Evolutionary conservation across 2,329 filamentous ascomycete genomes (phyloP).

Genomic region (Claviceps quebecensis): DNA sequence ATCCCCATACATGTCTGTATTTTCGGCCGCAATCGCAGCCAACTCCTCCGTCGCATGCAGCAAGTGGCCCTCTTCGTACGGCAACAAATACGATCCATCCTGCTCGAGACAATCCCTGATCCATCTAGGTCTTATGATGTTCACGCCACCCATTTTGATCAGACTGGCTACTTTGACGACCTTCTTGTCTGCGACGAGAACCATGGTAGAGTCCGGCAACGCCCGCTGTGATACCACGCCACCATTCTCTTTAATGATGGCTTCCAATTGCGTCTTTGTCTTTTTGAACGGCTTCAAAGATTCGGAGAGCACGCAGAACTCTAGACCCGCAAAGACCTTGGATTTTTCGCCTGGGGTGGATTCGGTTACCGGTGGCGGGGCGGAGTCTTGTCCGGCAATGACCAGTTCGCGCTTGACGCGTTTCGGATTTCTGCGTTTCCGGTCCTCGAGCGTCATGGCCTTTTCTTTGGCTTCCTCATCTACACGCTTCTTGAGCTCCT

Average conservation of each 20-base stretch:
- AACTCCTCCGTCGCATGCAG: conserved; percentile 51
- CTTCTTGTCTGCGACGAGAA: conserved; percentile 68
- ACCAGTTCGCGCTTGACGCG: conserved; percentile 54
- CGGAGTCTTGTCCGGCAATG: conserved; percentile 54
- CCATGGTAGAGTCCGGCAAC: conserved; percentile 43
- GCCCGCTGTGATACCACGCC: conserved; percentile 67
- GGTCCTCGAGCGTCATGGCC: conserved; percentile 63
- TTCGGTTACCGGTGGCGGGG: conserved; percentile 10
- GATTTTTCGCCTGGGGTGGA: conserved; percentile 28
- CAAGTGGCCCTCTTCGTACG: conserved; percentile 50
- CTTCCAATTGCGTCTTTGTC: conserved; percentile 65
- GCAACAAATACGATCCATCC: conserved; percentile 45
- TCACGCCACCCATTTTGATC: conserved; percentile 54
- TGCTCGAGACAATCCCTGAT: conserved; percentile 64
- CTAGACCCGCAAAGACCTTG: conserved; percentile 58
- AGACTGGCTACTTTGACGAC: conserved; percentile 72
- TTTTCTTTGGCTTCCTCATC: conserved; percentile 62
- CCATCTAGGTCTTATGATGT: conserved; percentile 72
- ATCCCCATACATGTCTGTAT: conserved; percentile 67
- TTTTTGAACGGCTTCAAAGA: conserved; percentile 55
- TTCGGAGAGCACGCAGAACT: conserved; percentile 76
- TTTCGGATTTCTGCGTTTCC: conserved; percentile 38
- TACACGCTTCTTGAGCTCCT: conserved; percentile 51
- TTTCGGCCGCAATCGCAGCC: conserved; percentile 38
- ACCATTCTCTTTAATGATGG: conserved; percentile 69